Base-by-base conservation (phyloP, 306 rosid species). In the Cucurbita pepo region DNA sequence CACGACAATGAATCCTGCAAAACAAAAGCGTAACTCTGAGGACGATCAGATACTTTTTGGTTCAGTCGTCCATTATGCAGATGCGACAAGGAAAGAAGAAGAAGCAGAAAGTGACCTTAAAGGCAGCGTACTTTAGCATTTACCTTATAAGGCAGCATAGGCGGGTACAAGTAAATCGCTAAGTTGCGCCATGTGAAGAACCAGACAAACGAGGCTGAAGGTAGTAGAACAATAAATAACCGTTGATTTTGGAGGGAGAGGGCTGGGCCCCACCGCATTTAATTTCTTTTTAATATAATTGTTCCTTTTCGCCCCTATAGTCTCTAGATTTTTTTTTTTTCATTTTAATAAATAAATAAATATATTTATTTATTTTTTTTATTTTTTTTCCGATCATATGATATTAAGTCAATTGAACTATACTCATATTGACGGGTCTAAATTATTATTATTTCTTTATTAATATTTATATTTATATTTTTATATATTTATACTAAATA, bases 161-260 rank as follows among this genome's bases (percentile, higher is more conserved):
- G 70, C 5, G 58, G 48, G 12, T 69, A 22, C 0, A 38, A 13
- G 25, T 15, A 14, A 51, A 43, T 5, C 4, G 69, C 71, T 75
- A 75, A 52, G 6, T 4, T 75, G n/a, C 63, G 66, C 72, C 59
- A 64, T 9, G 57, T n/a, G 51, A 40, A 44, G 47, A 74, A 56
- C 9, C 21, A n/a, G 66, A 56, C 53, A 43, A 44, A 9, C 14
- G 50, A 1, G 13, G 37, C 16, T 10, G 52, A 21, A 43, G 14
- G 51, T 6, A 14, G 52, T 56, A 14, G 37, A 56, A 73, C 6
- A 13, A 69, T 54, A 51, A 47, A 45, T 75, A 60, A 59, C 78
- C 73, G 78, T 75, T 75, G 78, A 65, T 67, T 67, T 48, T 45
- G 70, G 57, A 37, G 53, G 51, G 76, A 56, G 58, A 4, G 44